A percentile compares a stretch with the other conserved stretches of the same genome.
These are phyloP conservation scores for Penicillium sp. DNA, from an alignment of 2,329 filamentous ascomycete species.

Conservation along the genomic window DNA sequence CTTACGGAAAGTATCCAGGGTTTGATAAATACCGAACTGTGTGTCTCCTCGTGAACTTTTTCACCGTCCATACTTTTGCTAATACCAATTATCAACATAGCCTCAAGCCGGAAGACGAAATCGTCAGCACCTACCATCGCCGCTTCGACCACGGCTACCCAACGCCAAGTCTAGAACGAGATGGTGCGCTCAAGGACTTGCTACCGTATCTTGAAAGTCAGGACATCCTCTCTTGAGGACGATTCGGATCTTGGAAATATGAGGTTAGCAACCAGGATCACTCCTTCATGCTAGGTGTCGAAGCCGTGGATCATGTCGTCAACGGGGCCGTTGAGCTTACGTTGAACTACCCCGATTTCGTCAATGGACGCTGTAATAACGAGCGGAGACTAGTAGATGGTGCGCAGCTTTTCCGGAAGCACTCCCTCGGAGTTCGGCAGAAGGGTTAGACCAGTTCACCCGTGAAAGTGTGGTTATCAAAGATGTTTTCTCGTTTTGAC, in stretches of 20 bases:
- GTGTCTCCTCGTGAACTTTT: too few species aligned
- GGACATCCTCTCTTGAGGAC: constrained; percentile 93
- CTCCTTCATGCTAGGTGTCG: constrained; percentile 95
- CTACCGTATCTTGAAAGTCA: constrained; percentile 89
- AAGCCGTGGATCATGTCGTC: constrained; percentile 88
- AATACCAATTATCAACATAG: too few species aligned
- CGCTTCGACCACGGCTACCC: constrained; percentile 98
- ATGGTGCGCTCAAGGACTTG: constrained; percentile 89
- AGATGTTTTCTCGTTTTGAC: too few species aligned
- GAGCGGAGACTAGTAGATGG: constrained; percentile 67
- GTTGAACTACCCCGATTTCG: constrained; percentile 95
- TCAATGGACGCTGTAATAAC: constrained; percentile 71
- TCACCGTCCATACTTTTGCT: too few species aligned
- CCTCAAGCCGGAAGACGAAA: constrained; percentile 87
- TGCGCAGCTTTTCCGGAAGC: constrained; percentile 63
- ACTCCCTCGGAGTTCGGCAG: too few species aligned
- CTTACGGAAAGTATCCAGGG: constrained; percentile 92
- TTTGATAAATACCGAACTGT: constrained; percentile 97
- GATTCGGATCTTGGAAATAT: constrained; percentile 98
- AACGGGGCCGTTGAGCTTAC: constrained; percentile 89
- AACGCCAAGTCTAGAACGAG: constrained; percentile 90
- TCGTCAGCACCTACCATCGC: constrained; percentile 97
- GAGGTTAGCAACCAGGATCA: constrained; percentile 98
- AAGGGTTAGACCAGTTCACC: too few species aligned
- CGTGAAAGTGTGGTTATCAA: too few species aligned